Conservation (phyloP, 768 basidiomycete genomes). For the Lactarius hengduanensis region DNA sequence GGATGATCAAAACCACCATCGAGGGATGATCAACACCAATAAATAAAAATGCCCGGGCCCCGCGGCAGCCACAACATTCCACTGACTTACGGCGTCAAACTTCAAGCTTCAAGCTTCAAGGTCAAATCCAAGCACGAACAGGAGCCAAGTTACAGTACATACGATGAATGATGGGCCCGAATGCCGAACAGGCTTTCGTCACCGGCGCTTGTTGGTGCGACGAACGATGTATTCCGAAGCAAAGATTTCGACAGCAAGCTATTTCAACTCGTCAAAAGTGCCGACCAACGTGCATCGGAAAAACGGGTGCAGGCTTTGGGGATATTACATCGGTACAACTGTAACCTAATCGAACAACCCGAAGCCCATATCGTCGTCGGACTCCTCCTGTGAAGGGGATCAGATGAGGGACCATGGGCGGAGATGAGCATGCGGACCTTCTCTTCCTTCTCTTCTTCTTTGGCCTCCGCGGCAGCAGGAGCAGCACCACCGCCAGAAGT, state of each 20-base stretch:
- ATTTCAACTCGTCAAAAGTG: background rate
- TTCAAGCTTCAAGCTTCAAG: background rate
- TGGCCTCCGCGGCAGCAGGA: constrained; percentile 68
- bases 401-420: constrained; percentile 7
- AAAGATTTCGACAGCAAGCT: background rate
- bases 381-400: constrained; percentile 64
- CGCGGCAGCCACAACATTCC: background rate
- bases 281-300: constrained; percentile 3
- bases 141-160: background rate
- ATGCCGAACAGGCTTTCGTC: constrained; percentile 1
- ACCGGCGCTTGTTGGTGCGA: background rate
- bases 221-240: background rate
- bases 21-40: background rate
- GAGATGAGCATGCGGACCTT: constrained; percentile 49
- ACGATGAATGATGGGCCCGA: background rate
- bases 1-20: background rate
- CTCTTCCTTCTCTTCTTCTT: constrained; percentile 85
- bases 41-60: background rate
- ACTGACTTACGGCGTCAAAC: background rate
- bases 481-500: constrained; percentile 54
- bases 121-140: background rate
- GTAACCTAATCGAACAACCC: constrained; percentile 87
- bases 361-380: constrained; percentile 99
- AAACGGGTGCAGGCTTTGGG: background rate
- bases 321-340: constrained; percentile 17